Base-by-base conservation (phyloP, 2,329 filamentous ascomycete genomes). In the Monosporascus sp. region DNA sequence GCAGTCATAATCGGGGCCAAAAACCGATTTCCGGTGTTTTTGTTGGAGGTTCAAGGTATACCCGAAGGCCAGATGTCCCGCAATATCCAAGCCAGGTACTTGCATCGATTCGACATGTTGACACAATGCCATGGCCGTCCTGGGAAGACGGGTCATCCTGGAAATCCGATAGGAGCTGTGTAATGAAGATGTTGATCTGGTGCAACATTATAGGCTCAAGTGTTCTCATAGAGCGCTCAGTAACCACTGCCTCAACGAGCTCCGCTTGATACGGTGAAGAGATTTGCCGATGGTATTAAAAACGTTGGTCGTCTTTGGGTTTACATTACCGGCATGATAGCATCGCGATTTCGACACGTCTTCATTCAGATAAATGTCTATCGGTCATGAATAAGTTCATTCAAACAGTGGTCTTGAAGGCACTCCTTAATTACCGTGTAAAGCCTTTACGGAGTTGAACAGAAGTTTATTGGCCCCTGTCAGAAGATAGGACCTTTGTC, bases 1-100 rank as follows among this genome's bases (percentile, higher is more conserved):
- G 45, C 39, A 2, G 50, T 37, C 5, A 62, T 53, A 18, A 54
- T 48, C 3, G 56, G 52, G 11, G 55, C 38, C 14, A 60, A 46
- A 37, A 57, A 57, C 1, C 54, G 49, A n/a, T 63, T 53, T 17
- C 54, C 41, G 7, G 58, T 48, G 2, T 55, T 43, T 5, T 55
- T 58, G n/a, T 37, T 62, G 60, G 6, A 53, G 52, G 11, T 47
- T 20, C 7, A 61, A 44, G 3, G 48, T 5, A 37, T 55, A 59
- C 1, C 59, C 59, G 46, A 62, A 61, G 5, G 52, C 53, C 5
- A 60, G 49, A 3, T 57, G 50, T n/a, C 56, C 52, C 3, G 55
- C 48, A n/a, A 61, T 55, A 25, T 63, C 50, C 15, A 58, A 24
- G 1, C 48, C 53, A 61, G 52, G n/a, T 58, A 53, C 17, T 50